These are phyloP conservation scores for Sporobolomyces pararoseus DNA, from an alignment of 768 basidiomycete species.

Conservation along the genomic window DNA sequence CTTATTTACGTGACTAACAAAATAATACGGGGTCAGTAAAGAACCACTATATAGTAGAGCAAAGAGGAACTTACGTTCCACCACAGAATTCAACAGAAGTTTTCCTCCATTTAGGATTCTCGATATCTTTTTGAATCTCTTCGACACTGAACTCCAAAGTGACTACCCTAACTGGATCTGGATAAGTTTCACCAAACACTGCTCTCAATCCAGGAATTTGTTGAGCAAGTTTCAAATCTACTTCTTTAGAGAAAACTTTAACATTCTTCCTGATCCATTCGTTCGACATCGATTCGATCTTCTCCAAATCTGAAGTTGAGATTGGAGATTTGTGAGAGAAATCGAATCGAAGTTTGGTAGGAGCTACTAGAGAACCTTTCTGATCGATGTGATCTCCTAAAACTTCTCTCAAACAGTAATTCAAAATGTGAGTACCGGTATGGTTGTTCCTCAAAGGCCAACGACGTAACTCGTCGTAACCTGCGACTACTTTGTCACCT, in stretches of 20 bases:
- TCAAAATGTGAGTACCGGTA: constrained; percentile 97
- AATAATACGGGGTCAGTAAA: constrained; percentile 3
- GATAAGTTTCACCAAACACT: constrained; percentile 96
- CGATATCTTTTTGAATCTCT: constrained; percentile 76
- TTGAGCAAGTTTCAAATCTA: constrained; percentile 70
- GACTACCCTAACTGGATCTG: constrained; percentile 94
- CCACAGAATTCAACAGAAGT: constrained; percentile 98
- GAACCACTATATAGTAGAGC: not conserved
- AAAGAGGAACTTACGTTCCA: constrained; percentile 68
- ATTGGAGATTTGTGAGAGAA: constrained; percentile 94
- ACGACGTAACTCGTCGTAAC: constrained; percentile 88
- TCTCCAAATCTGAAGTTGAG: constrained; percentile 65
- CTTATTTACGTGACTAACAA: constrained; percentile 76
- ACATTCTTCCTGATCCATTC: constrained; percentile 90
- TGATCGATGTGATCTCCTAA: constrained; percentile 98
- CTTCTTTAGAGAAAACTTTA: constrained; percentile 79
- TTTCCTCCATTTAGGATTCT: constrained; percentile 81
- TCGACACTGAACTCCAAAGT: constrained; percentile 81
- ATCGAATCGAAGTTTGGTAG: constrained; percentile 92
- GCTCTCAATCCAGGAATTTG: constrained; percentile 91
- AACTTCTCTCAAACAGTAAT: constrained; percentile 84
- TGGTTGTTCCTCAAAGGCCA: constrained; percentile 97
- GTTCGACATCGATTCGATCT: constrained; percentile 76
- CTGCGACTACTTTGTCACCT: constrained; percentile 76
- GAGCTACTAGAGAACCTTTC: constrained; percentile 94